Conservation (phyloP, 2,329 filamentous ascomycete genomes). For the Aspergillus ustus region DNA sequence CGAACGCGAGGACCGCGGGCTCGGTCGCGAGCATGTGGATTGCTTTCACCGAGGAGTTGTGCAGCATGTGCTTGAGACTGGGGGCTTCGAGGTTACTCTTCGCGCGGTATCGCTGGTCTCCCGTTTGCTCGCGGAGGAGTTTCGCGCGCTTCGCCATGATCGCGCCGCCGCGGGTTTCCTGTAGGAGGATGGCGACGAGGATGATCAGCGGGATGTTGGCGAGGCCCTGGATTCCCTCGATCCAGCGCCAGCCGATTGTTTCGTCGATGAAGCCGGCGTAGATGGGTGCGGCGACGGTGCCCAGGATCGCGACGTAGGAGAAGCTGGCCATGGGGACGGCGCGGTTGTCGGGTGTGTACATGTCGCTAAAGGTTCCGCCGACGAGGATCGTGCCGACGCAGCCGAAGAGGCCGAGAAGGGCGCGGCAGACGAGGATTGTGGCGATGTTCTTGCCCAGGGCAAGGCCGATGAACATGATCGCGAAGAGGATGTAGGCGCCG, state of each 20-base stretch:
- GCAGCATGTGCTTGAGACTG: conserved; percentile 47
- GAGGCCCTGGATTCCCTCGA: conserved; percentile 58
- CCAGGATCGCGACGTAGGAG: conserved; percentile 56
- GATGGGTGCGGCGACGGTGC: conserved; percentile 58
- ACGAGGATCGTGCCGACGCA: conserved; percentile 57
- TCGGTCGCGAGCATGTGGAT: conserved; percentile 56
- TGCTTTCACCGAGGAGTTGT: conserved; percentile 56
- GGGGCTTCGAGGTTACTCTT: conserved; percentile 58
- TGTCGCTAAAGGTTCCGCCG: conserved; percentile 56
- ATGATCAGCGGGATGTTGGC: conserved; percentile 56
- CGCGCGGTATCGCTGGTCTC: conserved; percentile 56
- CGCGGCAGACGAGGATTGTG: conserved; percentile 54
- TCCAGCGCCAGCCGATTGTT: conserved; percentile 59
- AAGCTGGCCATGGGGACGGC: conserved; percentile 55
- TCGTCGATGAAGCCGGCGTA: conserved; percentile 61
- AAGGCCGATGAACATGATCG: conserved; percentile 54
- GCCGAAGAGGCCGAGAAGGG: conserved; percentile 55
- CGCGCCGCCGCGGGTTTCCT: conserved; percentile 54
- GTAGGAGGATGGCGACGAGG: conserved; percentile 50
- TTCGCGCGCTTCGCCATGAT: conserved; percentile 56
- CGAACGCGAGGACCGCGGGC: conserved; percentile 56
- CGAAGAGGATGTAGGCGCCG: conserved; percentile 53
- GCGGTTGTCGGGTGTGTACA: conserved; percentile 53
- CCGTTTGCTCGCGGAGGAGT: conserved; percentile 51
- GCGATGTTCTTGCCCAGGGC: conserved; percentile 54